A percentile compares a stretch with the other conserved stretches of the same genome.
Conservation (phyloP, 2,329 filamentous ascomycete genomes). For the Dendryphion nanum region DNA sequence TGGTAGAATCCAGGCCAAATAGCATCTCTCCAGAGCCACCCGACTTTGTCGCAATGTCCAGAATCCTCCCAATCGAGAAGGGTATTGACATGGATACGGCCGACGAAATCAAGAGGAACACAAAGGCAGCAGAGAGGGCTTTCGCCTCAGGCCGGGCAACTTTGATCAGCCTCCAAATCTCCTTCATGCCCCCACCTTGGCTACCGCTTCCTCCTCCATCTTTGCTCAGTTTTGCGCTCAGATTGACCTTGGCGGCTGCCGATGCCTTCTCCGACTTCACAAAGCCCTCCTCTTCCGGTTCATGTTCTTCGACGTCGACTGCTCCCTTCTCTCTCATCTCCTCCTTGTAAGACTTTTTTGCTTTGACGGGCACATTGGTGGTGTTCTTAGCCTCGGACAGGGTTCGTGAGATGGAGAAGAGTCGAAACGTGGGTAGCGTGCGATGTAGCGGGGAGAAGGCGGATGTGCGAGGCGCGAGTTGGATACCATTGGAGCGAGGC, state of each 20-base stretch:
- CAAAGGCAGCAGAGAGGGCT: conserved; percentile 76
- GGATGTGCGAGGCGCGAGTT: conserved; percentile 6
- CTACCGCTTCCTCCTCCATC: conserved; percentile 59
- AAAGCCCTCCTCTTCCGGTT: conserved; percentile 58
- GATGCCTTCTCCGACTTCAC: conserved; percentile 78
- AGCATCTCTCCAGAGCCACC: conserved; percentile 63
- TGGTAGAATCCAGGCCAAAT: conserved; percentile 79
- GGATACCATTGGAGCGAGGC: conserved; percentile 2
- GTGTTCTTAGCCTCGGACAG: conserved; percentile 23
- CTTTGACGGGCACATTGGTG: conserved; percentile 13
- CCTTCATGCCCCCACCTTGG: conserved; percentile 57
- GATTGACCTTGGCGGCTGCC: conserved; percentile 83
- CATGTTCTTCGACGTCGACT: conserved; percentile 37
- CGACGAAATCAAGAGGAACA: conserved; percentile 85
- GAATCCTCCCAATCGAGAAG: conserved; percentile 92
- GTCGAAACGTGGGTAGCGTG: conserved; percentile 18
- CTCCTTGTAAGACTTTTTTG: conserved; percentile 37
- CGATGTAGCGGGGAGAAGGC: not conserved
- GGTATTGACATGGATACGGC: conserved; percentile 94
- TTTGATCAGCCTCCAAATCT: conserved; percentile 84
- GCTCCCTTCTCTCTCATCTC: conserved; percentile 39
- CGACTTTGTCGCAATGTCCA: conserved; percentile 83
- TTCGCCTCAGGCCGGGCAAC: conserved; percentile 83
- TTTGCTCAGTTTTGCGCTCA: conserved; percentile 83
- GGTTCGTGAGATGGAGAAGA: conserved; percentile 27